Conservation (phyloP, 768 basidiomycete genomes). For the Russula virescens region DNA sequence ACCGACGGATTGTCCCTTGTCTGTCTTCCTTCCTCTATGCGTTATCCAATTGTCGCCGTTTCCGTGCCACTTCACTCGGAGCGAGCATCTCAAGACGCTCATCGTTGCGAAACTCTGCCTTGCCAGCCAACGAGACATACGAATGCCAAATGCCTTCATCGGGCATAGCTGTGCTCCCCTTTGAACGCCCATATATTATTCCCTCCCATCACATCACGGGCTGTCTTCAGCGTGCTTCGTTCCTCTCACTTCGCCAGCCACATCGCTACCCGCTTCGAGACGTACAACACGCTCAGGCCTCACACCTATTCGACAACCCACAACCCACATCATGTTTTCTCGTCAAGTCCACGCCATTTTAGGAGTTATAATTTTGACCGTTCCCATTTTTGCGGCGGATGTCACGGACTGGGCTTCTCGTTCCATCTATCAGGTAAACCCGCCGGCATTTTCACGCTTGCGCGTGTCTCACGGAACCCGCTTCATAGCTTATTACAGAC, state of each 20-base stretch:
- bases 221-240: neutral
- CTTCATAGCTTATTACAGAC: too few relatives aligned
- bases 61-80: neutral
- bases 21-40: neutral
- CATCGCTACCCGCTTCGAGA: slow-evolving; percentile 5
- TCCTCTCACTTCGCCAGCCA: neutral
- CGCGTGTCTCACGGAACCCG: too few relatives aligned
- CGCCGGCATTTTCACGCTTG: neutral
- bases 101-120: neutral
- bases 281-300: neutral
- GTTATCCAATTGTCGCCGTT: neutral
- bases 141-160: slow-evolving; percentile 12
- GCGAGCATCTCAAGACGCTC: neutral
- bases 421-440: slow-evolving; percentile 48
- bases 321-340: neutral
- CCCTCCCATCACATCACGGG: neutral
- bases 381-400: slow-evolving; percentile 34
- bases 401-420: slow-evolving; percentile 47
- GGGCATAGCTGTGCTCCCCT: neutral
- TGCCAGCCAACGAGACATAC: neutral
- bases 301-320: neutral
- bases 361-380: neutral
- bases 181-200: neutral
- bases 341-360: neutral
- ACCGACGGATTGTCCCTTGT: too few relatives aligned